Evolutionary conservation across 2,329 filamentous ascomycete species (phyloP).

Genomic region (Fusarium stilboides): DNA sequence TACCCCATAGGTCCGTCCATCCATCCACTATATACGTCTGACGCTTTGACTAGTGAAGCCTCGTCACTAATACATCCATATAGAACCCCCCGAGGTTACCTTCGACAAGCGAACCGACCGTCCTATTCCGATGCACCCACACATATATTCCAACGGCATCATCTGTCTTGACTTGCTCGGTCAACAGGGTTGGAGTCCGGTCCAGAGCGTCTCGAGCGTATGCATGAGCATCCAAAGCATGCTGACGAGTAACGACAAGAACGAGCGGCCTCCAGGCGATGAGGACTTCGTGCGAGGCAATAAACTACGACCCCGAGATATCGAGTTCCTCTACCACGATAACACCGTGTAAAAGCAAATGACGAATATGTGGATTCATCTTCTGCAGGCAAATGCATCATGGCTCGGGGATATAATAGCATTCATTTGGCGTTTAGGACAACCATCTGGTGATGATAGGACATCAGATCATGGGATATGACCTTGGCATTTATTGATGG

Average conservation of each 20-base stretch:
- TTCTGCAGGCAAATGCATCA: slow-evolving; percentile 9
- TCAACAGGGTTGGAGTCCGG: slow-evolving; percentile 91
- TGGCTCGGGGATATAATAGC: slow-evolving; percentile 37
- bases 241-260: slow-evolving; percentile 94
- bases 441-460: slow-evolving; percentile 22
- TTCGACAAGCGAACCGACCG: slow-evolving; percentile 79
- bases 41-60: background rate
- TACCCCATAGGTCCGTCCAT: slow-evolving; percentile 86
- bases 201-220: slow-evolving; percentile 96
- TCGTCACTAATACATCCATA: slow-evolving; percentile 20
- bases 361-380: background rate
- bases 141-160: slow-evolving; percentile 98
- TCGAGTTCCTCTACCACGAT: slow-evolving; percentile 95
- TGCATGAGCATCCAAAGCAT: slow-evolving; percentile 99
- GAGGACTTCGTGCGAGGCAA: slow-evolving; percentile 90
- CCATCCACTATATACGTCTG: background rate
- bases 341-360: slow-evolving; percentile 72
- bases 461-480: slow-evolving; percentile 26
- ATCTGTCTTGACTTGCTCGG: slow-evolving; percentile 97
- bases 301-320: slow-evolving; percentile 84
- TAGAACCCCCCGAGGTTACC: slow-evolving; percentile 94
- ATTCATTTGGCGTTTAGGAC: slow-evolving; percentile 45
- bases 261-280: slow-evolving; percentile 91
- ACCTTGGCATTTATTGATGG: slow-evolving; percentile 34
- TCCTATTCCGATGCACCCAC: slow-evolving; percentile 92